Evolutionary conservation across 2,329 filamentous ascomycete genomes (phyloP), one percentile per base, ranked within the genome.

Genomic region (Lachnellula cervina): DNA sequence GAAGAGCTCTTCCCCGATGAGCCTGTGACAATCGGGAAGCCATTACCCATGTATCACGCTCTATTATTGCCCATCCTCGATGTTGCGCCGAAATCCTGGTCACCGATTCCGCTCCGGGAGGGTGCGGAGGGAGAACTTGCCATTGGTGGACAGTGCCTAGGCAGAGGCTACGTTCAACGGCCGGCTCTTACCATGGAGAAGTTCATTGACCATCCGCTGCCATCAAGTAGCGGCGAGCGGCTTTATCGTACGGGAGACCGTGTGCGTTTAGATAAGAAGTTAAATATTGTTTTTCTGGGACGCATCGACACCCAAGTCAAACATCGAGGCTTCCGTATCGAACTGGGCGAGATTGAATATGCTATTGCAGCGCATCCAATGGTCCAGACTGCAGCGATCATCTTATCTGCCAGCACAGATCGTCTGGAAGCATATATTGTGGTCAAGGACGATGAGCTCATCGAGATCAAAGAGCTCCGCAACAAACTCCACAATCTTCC

Each of bases 321-420:
- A 77, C 91, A 96, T 61, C 86, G 92, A 54, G 91, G 92, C 1
- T 96, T 96, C 78, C 81, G 91, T 52, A 94, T 97, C 63, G 92
- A 97, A 73, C 83, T 97, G 38, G 87, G 87, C 60, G 92, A 96
- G 62, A 96, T 96, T 62, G 90, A 96, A 67, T 28, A 54, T 25
- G 55, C 55, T 23, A 48, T 54, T 32, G n/a, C 51, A 52, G 28
- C 40, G 13, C 51, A 52, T 46, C 21, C 51, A 14, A 46, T 16
- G 35, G 51, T 52, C 9, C 51, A 52, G 32, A 52, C 51, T 7
- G 40, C 51, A 35, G 51, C 51, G 9, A 42, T 52, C 40, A 52
- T 52, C 17, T 28, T 52, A 6, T 52, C 51, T 4, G 32, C 37
- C 3, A 46, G 21, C 45, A 54, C 35, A 13, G 45, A 54, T 28